A percentile compares a stretch with the other conserved stretches of the same genome.
Evolutionary conservation across 2,329 filamentous ascomycete genomes (phyloP).

Genomic region (Fusarium siculi): DNA sequence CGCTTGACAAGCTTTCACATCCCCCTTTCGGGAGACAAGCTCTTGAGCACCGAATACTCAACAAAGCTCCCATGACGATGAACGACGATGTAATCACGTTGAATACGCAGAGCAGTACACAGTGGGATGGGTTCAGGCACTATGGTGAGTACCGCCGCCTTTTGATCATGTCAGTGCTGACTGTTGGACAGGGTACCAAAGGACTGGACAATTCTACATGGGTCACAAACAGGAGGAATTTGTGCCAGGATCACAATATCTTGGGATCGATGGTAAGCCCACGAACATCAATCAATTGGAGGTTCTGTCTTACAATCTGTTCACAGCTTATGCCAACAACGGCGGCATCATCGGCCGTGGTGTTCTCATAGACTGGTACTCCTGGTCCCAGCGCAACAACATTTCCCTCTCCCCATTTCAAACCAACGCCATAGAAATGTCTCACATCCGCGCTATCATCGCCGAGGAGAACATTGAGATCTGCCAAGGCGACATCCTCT

Average conservation of each 20-base stretch:
- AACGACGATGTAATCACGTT: background rate
- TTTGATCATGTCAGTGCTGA: background rate
- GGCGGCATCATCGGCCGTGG: background rate
- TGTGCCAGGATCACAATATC: background rate
- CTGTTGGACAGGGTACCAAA: background rate
- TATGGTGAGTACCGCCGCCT: background rate
- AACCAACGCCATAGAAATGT: background rate
- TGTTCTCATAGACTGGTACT: background rate
- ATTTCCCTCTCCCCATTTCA: background rate
- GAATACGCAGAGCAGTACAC: background rate
- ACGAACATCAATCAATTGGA: fast-evolving
- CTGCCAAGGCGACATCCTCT: background rate
- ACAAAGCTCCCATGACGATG: background rate
- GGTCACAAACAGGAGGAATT: background rate
- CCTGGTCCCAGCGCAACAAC: background rate
- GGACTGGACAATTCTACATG: background rate
- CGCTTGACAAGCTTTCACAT: background rate
- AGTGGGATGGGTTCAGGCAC: background rate
- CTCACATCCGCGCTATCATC: background rate
- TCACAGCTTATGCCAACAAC: background rate
- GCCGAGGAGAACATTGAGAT: background rate
- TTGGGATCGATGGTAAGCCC: background rate
- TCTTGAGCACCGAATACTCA: background rate
- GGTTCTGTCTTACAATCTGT: background rate
- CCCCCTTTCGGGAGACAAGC: background rate